Base-by-base conservation (phyloP, 805 yeast species). In the Candida ponderosae region DNA sequence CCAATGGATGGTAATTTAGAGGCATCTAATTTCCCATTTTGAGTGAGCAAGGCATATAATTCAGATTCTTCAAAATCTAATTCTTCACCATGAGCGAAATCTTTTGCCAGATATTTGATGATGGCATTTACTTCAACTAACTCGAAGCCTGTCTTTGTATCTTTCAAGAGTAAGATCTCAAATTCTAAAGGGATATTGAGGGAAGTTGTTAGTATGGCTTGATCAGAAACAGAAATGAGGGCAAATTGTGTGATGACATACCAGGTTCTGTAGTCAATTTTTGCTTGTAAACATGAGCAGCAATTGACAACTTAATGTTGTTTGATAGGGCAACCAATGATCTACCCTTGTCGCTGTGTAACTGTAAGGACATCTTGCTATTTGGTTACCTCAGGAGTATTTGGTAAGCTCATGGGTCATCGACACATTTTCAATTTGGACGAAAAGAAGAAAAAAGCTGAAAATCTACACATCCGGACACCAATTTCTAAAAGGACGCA, bases 121-220 rank as follows among this genome's bases (percentile, higher is more conserved):
- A 81, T 76, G 17, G 93, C 78, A 52, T 81, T 79, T 17, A 85
- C 66, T 56, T 81, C 86, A 40, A 66, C 59, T 43, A 82, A 65
- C 46, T 70, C 72, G 24, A 60, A 54, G 2, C 44, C 40, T n/a
- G 48, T 50, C 19, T 47, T 41, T 5, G 34, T 8, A 24, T 24
- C n/a, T 35, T 42, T 49, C 23, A 47, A 35, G 1, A 46, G 21
- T 14, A 52, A 38, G 6, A n/a, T n/a, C n/a, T n/a, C n/a, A n/a
- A n/a, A n/a, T n/a, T n/a, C n/a, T n/a, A n/a, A n/a, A n/a, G n/a
- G n/a, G n/a, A n/a, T n/a, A n/a, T n/a, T n/a, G n/a, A n/a, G n/a
- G n/a, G n/a, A n/a, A n/a, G n/a, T n/a, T n/a, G n/a, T n/a, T n/a
- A n/a, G n/a, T n/a, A n/a, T n/a, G n/a, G n/a, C n/a, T n/a, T n/a